These are phyloP conservation scores for Fistulina hepatica DNA, from an alignment of 1,284 basidiomycete species.

Conservation along the genomic window DNA sequence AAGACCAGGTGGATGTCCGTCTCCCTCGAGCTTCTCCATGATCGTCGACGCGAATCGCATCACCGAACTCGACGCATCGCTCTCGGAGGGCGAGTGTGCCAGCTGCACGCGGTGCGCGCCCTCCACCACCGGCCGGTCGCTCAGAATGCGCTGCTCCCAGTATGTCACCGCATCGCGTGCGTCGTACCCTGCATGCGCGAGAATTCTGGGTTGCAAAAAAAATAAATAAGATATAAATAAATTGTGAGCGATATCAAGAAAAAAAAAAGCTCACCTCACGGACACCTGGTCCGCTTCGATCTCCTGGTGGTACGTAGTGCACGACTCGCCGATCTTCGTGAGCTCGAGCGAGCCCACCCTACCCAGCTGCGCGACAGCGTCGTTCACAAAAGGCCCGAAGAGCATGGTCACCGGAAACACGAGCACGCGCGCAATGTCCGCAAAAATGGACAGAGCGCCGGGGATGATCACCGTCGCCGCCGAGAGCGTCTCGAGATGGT, in stretches of 20 bases:
- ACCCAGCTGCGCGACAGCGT: constrained; percentile 74
- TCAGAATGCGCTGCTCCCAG: constrained; percentile 43
- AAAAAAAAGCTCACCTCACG: constrained; percentile 39
- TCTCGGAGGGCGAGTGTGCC: constrained; percentile 16
- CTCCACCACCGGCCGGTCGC: constrained; percentile 9
- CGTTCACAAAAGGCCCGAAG: constrained; percentile 85
- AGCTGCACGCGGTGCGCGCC: constrained; percentile 13
- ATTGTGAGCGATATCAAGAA: not conserved
- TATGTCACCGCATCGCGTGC: constrained; percentile 63
- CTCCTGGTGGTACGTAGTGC: constrained; percentile 68
- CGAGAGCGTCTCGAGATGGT: constrained; percentile 83
- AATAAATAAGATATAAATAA: constrained; percentile 5
- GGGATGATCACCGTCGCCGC: constrained; percentile 75
- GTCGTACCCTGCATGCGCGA: constrained; percentile 81
- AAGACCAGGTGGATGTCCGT: constrained; percentile 53
- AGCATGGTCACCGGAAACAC: constrained; percentile 83
- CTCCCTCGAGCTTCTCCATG: constrained; percentile 33
- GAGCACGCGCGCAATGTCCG: constrained; percentile 66
- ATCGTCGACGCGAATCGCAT: constrained; percentile 13
- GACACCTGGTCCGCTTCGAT: constrained; percentile 87
- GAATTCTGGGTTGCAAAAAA: constrained; percentile 55
- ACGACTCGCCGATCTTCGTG: constrained; percentile 55
- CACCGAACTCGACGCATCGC: constrained; percentile 18
- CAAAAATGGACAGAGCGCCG: constrained; percentile 61
- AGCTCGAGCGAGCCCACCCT: constrained; percentile 67